phyloP scores from a whole-genome alignment of 2,329 filamentous ascomycete genomes.

The Stagonosporopsis rhizophila region DNA sequence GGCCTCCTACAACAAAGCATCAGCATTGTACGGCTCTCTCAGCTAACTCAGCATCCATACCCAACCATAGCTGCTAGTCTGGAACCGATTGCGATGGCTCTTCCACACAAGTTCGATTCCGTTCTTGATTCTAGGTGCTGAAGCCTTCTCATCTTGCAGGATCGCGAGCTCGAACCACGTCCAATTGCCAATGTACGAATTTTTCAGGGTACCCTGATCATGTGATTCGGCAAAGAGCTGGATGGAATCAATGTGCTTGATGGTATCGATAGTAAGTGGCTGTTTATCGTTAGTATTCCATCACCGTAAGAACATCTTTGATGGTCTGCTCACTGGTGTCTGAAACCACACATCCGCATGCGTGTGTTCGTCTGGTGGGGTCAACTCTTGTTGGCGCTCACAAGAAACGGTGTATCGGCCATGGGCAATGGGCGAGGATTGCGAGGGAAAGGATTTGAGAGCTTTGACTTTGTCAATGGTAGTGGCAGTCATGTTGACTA shows the following conservation, averaged over 20 bases:
- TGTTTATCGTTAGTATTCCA: background rate
- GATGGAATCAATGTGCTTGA: background rate
- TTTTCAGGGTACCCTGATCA: background rate
- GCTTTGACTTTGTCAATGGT: background rate
- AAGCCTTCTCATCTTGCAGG: background rate
- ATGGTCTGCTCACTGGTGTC: background rate
- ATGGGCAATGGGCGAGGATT: background rate
- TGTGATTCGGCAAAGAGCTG: background rate
- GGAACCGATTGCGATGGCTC: constrained; percentile 1
- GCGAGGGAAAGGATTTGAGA: background rate
- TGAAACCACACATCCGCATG: background rate
- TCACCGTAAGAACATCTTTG: background rate
- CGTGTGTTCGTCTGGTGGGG: background rate
- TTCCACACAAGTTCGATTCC: constrained; percentile 1
- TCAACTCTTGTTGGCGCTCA: background rate
- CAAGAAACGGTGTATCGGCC: background rate
- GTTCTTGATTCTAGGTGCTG: background rate
- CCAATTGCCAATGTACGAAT: background rate
- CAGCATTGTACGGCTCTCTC: background rate
- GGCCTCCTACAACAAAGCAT: background rate
- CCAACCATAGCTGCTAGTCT: background rate
- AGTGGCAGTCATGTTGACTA: background rate
- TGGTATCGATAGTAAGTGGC: background rate
- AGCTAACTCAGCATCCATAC: background rate
- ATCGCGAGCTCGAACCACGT: constrained; percentile 2